These are phyloP conservation scores for Melaleuca alternifolia DNA, from an alignment of 345 rosid genomes.

Conservation along the genomic window DNA sequence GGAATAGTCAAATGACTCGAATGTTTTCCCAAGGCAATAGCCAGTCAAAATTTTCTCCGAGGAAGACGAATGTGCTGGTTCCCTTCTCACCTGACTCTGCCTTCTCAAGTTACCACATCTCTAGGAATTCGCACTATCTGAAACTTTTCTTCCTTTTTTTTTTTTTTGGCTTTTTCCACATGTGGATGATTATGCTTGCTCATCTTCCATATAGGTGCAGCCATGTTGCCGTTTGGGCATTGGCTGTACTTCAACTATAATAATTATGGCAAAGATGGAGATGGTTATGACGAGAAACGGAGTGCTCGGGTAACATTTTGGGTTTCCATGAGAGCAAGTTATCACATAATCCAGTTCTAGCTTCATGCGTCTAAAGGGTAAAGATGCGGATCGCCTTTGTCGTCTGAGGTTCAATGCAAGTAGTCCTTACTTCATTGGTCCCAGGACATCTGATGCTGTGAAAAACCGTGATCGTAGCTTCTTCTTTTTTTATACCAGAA, in stretches of 20 bases:
- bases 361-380: constrained; percentile 4
- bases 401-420: constrained; percentile 35
- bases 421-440: too few species aligned
- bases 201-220: neutral
- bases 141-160: neutral
- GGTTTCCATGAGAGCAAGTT: neutral
- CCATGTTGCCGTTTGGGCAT: neutral
- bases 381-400: constrained; percentile 15
- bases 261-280: neutral
- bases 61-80: neutral
- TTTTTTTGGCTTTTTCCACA: neutral
- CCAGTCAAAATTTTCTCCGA: neutral
- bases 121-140: neutral
- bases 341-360: neutral
- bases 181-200: neutral
- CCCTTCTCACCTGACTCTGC: neutral
- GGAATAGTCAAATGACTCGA: neutral
- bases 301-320: neutral
- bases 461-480: too few species aligned
- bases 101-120: neutral
- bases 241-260: neutral
- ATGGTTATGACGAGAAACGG: neutral
- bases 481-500: too few species aligned
- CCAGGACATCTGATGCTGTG: too few species aligned
- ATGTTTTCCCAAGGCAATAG: neutral